Evolutionary conservation across 2,329 filamentous ascomycete genomes (phyloP).

Genomic region (Trichoderma gracile): DNA sequence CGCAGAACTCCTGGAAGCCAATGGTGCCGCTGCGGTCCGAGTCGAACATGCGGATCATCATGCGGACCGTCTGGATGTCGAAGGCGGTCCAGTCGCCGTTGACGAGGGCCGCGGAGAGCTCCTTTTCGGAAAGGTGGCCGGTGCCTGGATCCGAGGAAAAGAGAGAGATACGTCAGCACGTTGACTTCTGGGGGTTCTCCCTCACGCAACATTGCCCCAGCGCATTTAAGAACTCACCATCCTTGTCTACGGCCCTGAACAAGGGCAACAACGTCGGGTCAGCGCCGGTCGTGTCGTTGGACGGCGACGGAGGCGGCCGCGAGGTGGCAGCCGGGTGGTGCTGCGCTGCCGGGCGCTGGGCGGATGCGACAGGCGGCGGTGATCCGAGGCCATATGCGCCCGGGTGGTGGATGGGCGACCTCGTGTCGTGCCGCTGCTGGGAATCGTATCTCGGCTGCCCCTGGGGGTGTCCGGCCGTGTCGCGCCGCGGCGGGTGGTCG

Average conservation of each 20-base stretch:
- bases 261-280: constrained; percentile 79
- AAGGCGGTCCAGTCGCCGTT: constrained; percentile 97
- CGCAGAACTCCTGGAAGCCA: constrained; percentile 94
- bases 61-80: constrained; percentile 88
- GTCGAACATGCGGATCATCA: constrained; percentile 99
- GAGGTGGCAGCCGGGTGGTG: constrained; percentile 57
- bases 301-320: constrained; percentile 66
- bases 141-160: constrained; percentile 51
- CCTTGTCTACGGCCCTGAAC: constrained; percentile 88
- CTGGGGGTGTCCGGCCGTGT: constrained; percentile 10
- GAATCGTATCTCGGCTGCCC: constrained; percentile 28
- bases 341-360: constrained; percentile 46
- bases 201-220: too few species aligned
- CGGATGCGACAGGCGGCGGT: constrained; percentile 49
- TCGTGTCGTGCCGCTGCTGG: constrained; percentile 47
- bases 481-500: constrained; percentile 19
- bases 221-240: constrained; percentile 53
- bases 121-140: constrained; percentile 80
- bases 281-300: constrained; percentile 51
- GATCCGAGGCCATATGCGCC: constrained; percentile 51
- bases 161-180: neutral
- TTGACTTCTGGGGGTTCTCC: too few species aligned
- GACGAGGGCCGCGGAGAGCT: constrained; percentile 86
- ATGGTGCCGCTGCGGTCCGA: constrained; percentile 85
- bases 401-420: constrained; percentile 45